Base-by-base conservation (phyloP, 2,329 filamentous ascomycete genomes). In the Cordyceps farinosa region DNA sequence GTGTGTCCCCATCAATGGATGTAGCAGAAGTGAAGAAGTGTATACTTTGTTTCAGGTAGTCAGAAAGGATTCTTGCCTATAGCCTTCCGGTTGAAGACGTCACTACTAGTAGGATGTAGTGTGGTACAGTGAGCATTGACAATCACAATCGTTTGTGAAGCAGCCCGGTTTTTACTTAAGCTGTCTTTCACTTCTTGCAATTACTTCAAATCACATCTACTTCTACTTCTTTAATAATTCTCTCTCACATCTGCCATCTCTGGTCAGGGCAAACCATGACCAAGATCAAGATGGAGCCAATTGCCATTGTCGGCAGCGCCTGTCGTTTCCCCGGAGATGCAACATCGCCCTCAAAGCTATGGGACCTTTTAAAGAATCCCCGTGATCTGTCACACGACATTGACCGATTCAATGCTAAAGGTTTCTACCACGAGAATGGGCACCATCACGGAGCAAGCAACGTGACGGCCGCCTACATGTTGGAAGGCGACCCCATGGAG, bases 401-500 rank as follows among this genome's bases (percentile, higher is more conserved):
- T 22, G 62, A 66, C 11, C 67, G 70, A 2, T 73, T 72, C 54
- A 64, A 67, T 65, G 11, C 58, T 66, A 5, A 57, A 9, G 56
- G 45, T 2, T 66, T 65, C 61, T 69, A 69, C 42, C 64, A 70
- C 34, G 45, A 56, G 29, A 61, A 69, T 64, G 65, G 66, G 7
- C 61, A 73, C 36, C 59, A 68, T 27, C 68, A 68, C 9, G 68
- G 67, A 15, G 74, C 65, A 3, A 69, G 65, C 30, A 66, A 70
- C 17, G 69, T 69, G 6, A 52, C 54, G 2, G 77, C 77, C 2
- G 78, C 73, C 22, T 67, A 67, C 53, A 66, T 10, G 27, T 65
- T 50, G 36, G 61, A 40, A 9, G 47, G 44, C n/a, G 45, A 60
- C 6, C 40, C 40, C 2, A 32, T 72, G 2, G 47, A 62, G 58